Base-by-base conservation (phyloP, 257 asterid species). In the Mentha longifolia region DNA sequence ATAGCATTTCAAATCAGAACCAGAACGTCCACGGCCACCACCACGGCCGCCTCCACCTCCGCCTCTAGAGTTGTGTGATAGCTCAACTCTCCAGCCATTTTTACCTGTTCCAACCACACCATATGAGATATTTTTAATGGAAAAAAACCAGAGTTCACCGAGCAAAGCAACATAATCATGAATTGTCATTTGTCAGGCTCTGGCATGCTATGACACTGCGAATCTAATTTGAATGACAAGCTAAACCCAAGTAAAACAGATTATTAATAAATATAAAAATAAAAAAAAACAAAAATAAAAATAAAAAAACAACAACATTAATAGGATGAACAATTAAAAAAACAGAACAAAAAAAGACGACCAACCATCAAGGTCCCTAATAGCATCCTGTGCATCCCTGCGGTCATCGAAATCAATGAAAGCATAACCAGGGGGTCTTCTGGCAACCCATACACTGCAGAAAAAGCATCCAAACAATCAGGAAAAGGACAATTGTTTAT, bases 71-170 rank as follows among this genome's bases (percentile, higher is more conserved):
- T 87, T 90, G 82, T 92, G 98, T 19, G 98, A 90, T 51, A 88
- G 89, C 85, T 92, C 98, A 66, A 92, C 98, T 72, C 98, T 88
- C 98, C 98, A 92, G 30, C 98, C 96, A 85, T 90, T 92, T 78
- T 90, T 92, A 73, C 97, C 98, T 92, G 78, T 55, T 64, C 60
- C 60, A 51, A 42, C 35, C 43, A 61, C 61, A 54, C 35, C 57
- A 30, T 17, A 25, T 57, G 43, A 59, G 61, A 22, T 28, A 17
- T 35, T 49, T 15, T 49, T 15, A 60, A 65, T 8, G 47, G 51
- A 30, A 46, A 15, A 46, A 15, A 46, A 43, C 9, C 35, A 16
- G 35, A 68, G 19, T 22, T 39, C 43, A 5, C 0, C 17, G 3
- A 57, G 52, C 15, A 52, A 20, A 57, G 15, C 2, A 20, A 16